Conservation (phyloP, 2,329 filamentous ascomycete genomes). For the Nakataea oryzae region DNA sequence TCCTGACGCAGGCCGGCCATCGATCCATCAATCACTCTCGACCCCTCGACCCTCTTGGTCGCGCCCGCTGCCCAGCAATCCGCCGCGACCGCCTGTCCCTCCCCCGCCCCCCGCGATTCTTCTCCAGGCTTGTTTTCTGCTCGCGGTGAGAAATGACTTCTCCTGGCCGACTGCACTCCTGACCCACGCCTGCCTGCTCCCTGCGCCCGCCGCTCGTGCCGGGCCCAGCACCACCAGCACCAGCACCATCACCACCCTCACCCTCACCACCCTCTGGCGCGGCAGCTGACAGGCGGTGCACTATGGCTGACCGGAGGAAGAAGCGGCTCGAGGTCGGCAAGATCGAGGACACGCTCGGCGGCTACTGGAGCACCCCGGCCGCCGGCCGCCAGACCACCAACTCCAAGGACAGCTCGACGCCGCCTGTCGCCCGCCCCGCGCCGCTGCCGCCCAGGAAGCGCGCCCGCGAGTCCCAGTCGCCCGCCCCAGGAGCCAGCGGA, state of each 20-base stretch:
- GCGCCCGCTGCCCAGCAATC: neutral
- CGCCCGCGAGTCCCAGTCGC: neutral
- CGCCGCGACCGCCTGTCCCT: too few relatives aligned
- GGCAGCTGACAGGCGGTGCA: neutral
- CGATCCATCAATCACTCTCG: neutral
- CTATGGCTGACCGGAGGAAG: neutral
- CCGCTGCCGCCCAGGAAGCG: neutral
- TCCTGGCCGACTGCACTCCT: too few relatives aligned
- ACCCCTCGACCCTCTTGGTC: neutral
- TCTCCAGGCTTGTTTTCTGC: neutral
- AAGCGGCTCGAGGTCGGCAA: neutral
- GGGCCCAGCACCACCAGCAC: neutral
- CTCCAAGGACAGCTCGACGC: neutral
- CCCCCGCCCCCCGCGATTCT: too few relatives aligned
- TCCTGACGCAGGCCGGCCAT: neutral
- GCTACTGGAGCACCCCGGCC: neutral
- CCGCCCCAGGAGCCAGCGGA: neutral
- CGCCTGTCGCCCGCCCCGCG: neutral
- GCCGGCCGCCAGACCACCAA: neutral
- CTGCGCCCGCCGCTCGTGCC: too few relatives aligned
- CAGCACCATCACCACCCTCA: neutral
- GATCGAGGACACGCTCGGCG: neutral
- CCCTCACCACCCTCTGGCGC: neutral
- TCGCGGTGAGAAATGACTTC: neutral
- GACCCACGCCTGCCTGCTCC: too few relatives aligned